Conservation (phyloP, 1,284 basidiomycete genomes). For the Ceratobasidium sp. region DNA sequence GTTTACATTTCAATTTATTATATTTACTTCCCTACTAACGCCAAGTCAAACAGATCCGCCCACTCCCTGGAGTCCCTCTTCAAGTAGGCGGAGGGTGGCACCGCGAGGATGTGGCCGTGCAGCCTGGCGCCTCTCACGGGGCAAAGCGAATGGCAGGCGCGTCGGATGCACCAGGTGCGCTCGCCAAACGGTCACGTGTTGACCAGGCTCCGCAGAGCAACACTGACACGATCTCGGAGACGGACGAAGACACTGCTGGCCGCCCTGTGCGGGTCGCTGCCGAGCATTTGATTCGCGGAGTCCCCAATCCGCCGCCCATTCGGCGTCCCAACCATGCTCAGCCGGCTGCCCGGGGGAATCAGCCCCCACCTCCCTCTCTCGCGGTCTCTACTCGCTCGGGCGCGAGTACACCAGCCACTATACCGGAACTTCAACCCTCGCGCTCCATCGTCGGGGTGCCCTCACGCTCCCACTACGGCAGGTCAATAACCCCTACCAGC, state of each 20-base stretch:
- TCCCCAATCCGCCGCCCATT: background rate
- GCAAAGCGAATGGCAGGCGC: background rate
- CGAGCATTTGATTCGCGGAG: too few species aligned
- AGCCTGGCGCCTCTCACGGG: background rate
- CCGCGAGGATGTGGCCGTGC: background rate
- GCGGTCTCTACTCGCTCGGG: too few species aligned
- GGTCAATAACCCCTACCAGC: background rate
- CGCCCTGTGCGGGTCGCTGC: too few species aligned
- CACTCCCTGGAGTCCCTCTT: background rate
- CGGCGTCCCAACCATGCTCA: background rate
- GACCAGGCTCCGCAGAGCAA: too few species aligned
- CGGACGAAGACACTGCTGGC: too few species aligned
- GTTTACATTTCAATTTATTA: background rate
- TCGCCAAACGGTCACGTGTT: too few species aligned
- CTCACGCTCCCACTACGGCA: background rate
- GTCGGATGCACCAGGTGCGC: background rate
- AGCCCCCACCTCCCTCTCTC: background rate
- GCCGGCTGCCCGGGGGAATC: background rate
- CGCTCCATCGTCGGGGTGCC: background rate
- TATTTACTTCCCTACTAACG: background rate
- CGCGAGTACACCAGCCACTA: background rate
- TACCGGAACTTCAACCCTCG: background rate
- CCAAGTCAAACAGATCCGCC: background rate
- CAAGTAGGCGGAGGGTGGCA: conserved; percentile 37
- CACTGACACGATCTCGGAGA: background rate